Evolutionary conservation across 257 asterid species (phyloP).

Genomic region (Solanum pinnatisectum): DNA sequence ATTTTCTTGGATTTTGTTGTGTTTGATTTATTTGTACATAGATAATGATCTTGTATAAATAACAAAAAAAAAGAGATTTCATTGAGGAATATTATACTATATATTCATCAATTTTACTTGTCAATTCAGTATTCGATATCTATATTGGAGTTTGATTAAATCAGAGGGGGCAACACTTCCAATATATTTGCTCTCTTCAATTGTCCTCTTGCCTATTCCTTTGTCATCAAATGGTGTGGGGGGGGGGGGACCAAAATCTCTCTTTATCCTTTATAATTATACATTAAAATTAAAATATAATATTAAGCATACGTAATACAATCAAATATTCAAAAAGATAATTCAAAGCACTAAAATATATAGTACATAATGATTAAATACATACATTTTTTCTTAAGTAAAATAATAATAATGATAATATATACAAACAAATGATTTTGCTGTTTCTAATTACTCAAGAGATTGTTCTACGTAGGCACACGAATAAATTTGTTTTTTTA

Average conservation of each 20-base stretch:
- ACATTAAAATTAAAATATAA: too few relatives aligned
- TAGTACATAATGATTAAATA: too few relatives aligned
- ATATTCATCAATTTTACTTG: background rate
- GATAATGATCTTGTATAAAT: background rate
- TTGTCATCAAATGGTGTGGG: background rate
- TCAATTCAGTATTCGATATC: background rate
- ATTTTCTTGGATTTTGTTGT: background rate
- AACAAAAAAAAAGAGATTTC: background rate
- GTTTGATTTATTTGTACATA: background rate
- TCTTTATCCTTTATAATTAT: background rate
- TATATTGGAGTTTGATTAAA: background rate
- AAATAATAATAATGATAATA: background rate
- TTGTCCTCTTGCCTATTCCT: background rate
- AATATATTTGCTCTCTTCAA: background rate
- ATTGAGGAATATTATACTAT: background rate
- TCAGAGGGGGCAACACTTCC: fast-evolving
- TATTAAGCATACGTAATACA: background rate
- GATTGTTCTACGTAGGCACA: background rate
- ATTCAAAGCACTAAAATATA: background rate
- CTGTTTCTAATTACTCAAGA: background rate
- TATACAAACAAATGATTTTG: background rate
- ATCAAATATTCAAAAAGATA: too few relatives aligned
- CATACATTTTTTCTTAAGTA: too few relatives aligned
- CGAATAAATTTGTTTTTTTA: background rate
- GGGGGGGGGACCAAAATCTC: background rate